Percentiles rank a stretch among this genome's conserved stretches.
Evolutionary conservation across 164 flowering plant species (phyloP).

Genomic region (Stephania cephalantha): DNA sequence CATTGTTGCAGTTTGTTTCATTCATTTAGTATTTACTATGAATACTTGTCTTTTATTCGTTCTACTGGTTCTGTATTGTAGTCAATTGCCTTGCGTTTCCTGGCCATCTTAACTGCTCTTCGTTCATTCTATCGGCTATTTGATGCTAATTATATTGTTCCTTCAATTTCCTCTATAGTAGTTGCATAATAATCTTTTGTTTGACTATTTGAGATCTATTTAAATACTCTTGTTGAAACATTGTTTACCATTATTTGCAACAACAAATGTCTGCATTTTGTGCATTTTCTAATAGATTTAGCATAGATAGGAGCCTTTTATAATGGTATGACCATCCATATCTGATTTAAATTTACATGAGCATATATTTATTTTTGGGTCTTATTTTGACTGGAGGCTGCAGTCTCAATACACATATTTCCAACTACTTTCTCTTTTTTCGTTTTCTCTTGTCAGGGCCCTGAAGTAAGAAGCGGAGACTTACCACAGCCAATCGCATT

Average conservation of each 20-base stretch:
- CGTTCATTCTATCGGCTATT: not conserved
- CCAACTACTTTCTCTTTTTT: conserved; percentile 1
- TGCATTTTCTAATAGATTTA: not conserved
- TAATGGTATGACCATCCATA: not conserved
- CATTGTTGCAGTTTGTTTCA: not conserved
- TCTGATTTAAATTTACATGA: not conserved
- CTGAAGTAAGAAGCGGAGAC: conserved; percentile 99
- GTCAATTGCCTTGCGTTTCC: not conserved
- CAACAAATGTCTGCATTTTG: not conserved
- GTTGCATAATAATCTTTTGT: not conserved
- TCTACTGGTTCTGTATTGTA: not conserved
- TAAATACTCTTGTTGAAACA: conserved; percentile 1
- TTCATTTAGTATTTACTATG: not conserved
- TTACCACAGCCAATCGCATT: conserved; percentile 83
- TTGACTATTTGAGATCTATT: not conserved
- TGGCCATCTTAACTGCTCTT: not conserved
- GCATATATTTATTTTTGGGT: not conserved
- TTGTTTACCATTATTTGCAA: not conserved
- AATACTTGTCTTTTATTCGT: not conserved
- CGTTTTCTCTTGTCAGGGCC: conserved; percentile 52
- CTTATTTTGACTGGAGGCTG: not conserved
- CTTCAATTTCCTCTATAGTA: too few relatives aligned
- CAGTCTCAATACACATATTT: not conserved
- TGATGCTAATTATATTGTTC: not conserved
- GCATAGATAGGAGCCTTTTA: not conserved